Conservation (phyloP, 257 asterid genomes). For the Echites panduratus region DNA sequence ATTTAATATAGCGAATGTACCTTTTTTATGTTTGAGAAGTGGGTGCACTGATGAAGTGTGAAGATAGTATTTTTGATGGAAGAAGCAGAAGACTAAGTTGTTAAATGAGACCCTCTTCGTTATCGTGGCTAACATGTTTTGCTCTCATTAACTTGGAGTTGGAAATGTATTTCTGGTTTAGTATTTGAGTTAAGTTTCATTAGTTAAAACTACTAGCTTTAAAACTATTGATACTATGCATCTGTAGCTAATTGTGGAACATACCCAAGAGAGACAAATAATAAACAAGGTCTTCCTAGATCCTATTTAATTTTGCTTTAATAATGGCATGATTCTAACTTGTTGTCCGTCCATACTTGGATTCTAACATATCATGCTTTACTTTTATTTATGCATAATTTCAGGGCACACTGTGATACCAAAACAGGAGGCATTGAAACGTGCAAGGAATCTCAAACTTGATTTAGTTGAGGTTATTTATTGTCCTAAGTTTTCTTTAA, state of each 20-base stretch:
- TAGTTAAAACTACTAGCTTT: not conserved
- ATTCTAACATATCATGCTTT: not conserved
- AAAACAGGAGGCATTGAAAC: constrained; percentile 46
- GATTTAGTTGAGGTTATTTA: constrained; percentile 82
- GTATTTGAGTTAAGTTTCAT: not conserved
- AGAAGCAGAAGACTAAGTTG: too few relatives aligned
- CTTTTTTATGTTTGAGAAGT: not conserved
- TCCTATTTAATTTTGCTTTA: not conserved
- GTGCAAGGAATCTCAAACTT: constrained; percentile 48
- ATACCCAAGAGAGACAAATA: not conserved
- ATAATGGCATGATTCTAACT: not conserved
- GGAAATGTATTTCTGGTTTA: not conserved
- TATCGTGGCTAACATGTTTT: not conserved
- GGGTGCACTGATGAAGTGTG: not conserved
- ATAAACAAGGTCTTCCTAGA: not conserved
- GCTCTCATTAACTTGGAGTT: not conserved
- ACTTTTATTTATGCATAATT: constrained; percentile 14
- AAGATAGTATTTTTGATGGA: not conserved
- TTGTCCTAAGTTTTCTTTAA: not conserved
- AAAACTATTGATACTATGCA: not conserved
- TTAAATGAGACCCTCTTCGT: not conserved
- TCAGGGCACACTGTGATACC: constrained; percentile 60
- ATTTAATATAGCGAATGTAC: too few relatives aligned
- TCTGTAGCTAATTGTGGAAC: not conserved
- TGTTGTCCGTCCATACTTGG: not conserved